These are phyloP conservation scores for Alternaria longipes DNA, from an alignment of 2,329 filamentous ascomycete genomes.

Conservation along the genomic window DNA sequence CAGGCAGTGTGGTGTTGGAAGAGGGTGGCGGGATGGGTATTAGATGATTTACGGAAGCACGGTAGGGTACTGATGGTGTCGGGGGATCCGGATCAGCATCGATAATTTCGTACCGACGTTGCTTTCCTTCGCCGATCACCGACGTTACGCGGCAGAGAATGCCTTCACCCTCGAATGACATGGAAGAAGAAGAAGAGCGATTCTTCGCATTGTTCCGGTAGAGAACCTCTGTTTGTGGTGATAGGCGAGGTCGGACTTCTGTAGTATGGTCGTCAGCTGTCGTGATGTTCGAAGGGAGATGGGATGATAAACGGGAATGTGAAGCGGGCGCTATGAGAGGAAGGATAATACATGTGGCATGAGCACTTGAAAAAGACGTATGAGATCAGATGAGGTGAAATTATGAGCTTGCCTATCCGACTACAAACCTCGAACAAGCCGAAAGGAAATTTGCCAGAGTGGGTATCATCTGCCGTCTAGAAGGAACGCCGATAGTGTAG, in stretches of 20 bases:
- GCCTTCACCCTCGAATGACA: slow-evolving; percentile 58
- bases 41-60: slow-evolving; percentile 59
- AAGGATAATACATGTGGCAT: slow-evolving; percentile 14
- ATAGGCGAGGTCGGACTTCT: slow-evolving; percentile 42
- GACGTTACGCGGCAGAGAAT: slow-evolving; percentile 61
- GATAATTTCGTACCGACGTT: slow-evolving; percentile 63
- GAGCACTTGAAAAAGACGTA: slow-evolving; percentile 20
- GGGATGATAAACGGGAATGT: slow-evolving; percentile 2
- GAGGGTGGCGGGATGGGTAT: slow-evolving; percentile 55
- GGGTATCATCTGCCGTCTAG: slow-evolving; percentile 34
- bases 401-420: slow-evolving; percentile 29
- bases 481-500: slow-evolving; percentile 17
- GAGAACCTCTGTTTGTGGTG: slow-evolving; percentile 59
- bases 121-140: slow-evolving; percentile 63
- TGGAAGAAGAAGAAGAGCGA: slow-evolving; percentile 31
- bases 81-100: slow-evolving; percentile 58
- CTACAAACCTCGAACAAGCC: slow-evolving; percentile 32
- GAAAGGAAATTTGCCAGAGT: slow-evolving; percentile 19
- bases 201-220: slow-evolving; percentile 60
- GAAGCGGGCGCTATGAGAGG: slow-evolving; percentile 1
- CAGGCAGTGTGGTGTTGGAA: slow-evolving; percentile 53
- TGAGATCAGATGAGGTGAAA: slow-evolving; percentile 23
- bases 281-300: slow-evolving; percentile 4
- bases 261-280: slow-evolving; percentile 8
- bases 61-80: slow-evolving; percentile 51